Base-by-base conservation (phyloP, 345 rosid species). In the Atalantia buxifolia region DNA sequence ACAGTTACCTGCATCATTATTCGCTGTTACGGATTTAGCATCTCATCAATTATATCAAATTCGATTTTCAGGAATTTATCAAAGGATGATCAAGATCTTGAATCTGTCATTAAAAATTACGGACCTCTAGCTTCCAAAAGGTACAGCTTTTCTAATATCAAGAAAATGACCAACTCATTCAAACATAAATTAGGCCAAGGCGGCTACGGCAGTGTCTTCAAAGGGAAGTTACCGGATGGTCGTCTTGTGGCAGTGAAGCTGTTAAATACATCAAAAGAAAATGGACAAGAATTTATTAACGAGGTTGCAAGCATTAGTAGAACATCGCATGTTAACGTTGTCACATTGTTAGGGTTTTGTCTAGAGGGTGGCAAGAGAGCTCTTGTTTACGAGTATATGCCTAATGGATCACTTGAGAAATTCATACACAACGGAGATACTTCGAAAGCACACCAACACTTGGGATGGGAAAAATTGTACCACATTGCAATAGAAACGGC, bases 391-490 rank as follows among this genome's bases (percentile, higher is more conserved):
- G 84, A 82, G 21, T 85, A 74, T 62, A 83, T 82, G 85, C 56
- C 82, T 3, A 82, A 80, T 57, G 87, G 83, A 24, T 80, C 85
- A 0, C 80, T 82, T 0, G 87, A 77, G 3, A 79, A 79, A 45
- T 82, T 80, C 62, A 79, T 82, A 31, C 22, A 71, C 80, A 71
- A 42, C 1, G 55, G 50, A 45, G 50, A 45, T n/a, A 16, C 33
- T 14, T 9, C 38, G 9, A 5, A 19, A 9, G 2, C 18, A 45
- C 50, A 45, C 18, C 35, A 69, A 10, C 33, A 6, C 4, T 42
- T 78, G 16, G 30, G 66, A n/a, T 82, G 84, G 81, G 80, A 76
- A 50, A 77, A 30, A n/a, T 25, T 67, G 60, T 74, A 77, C 31
- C 72, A 72, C 27, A 81, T 86, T 38, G 77, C 80, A 0, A 3